phyloP scores from a whole-genome alignment of 2,329 filamentous ascomycete species.

The Arthrinium puccinioides region DNA sequence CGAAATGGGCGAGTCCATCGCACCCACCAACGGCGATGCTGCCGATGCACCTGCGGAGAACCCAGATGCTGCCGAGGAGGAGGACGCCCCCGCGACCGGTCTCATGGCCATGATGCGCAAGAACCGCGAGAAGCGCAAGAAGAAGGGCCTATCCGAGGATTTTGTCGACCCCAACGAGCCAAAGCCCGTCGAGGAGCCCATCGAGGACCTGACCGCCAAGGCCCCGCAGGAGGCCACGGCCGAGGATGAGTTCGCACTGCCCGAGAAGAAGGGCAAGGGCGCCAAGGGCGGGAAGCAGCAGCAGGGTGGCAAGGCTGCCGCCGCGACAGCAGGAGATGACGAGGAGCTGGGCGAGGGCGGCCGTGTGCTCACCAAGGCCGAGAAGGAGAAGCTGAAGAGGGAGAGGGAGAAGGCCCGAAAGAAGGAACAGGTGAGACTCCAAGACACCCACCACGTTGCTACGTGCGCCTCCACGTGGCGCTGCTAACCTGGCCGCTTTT shows the following conservation, averaged over 20 bases:
- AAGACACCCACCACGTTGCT: neutral
- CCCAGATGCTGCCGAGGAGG: conserved; percentile 44
- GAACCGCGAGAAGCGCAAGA: conserved; percentile 80
- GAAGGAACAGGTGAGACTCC: conserved; percentile 81
- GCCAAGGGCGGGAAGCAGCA: conserved; percentile 42
- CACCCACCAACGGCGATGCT: conserved; percentile 46
- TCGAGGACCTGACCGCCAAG: conserved; percentile 52
- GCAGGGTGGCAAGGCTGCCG: conserved; percentile 34
- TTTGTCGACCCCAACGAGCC: conserved; percentile 63
- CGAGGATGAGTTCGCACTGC: conserved; percentile 79
- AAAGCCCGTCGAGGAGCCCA: conserved; percentile 31
- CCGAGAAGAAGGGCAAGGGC: conserved; percentile 67
- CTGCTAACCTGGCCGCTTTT: too few relatives aligned
- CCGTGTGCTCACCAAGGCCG: conserved; percentile 86
- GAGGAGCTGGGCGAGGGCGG: conserved; percentile 50
- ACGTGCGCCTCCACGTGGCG: too few relatives aligned
- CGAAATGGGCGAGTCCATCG: conserved; percentile 73
- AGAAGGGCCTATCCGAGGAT: conserved; percentile 73
- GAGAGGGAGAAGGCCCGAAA: conserved; percentile 97
- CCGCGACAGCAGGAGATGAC: conserved; percentile 39
- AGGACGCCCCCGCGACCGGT: conserved; percentile 54
- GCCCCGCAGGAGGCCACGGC: conserved; percentile 73
- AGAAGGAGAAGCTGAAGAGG: conserved; percentile 98
- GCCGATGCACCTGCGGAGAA: conserved; percentile 44
- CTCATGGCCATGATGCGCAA: conserved; percentile 76